These are phyloP conservation scores for Yamadazyma dendronema DNA, from an alignment of 1,139 yeast genomes.

Conservation along the genomic window DNA sequence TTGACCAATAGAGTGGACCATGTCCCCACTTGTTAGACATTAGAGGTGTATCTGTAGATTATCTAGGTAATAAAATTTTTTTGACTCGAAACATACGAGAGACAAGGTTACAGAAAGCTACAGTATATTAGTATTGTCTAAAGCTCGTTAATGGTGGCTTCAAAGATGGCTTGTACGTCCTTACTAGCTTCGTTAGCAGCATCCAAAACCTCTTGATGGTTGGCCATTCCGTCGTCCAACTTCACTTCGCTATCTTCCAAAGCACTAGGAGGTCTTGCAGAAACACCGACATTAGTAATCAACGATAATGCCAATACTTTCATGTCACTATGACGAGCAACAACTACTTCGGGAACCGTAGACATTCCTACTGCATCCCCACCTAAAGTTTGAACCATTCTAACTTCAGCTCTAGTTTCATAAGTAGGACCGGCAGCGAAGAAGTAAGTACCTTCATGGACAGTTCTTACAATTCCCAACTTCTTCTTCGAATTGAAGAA, in stretches of 20 bases:
- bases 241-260: constrained; percentile 52
- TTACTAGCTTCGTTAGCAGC: constrained; percentile 77
- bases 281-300: constrained; percentile 81
- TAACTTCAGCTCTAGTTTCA: constrained; percentile 90
- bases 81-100: no score
- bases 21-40: no score
- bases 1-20: constrained; percentile 74
- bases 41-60: no score
- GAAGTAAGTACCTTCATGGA: constrained; percentile 85
- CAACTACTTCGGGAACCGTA: constrained; percentile 92
- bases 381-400: constrained; percentile 68
- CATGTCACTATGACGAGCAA: constrained; percentile 86
- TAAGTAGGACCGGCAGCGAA: constrained; percentile 93
- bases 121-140: no score
- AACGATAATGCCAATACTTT: constrained; percentile 80
- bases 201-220: constrained; percentile 84
- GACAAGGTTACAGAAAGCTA: no score
- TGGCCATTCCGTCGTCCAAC: constrained; percentile 76
- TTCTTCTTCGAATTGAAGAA: constrained; percentile 52
- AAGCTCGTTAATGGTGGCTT: constrained; percentile 55
- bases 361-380: constrained; percentile 98
- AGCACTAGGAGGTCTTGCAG: constrained; percentile 74
- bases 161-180: constrained; percentile 73
- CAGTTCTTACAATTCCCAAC: constrained; percentile 52
- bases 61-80: no score